Evolutionary conservation across 2,329 filamentous ascomycete species (phyloP), one percentile per base, ranked within the genome.

Genomic region (Aspergillus viridinutans): DNA sequence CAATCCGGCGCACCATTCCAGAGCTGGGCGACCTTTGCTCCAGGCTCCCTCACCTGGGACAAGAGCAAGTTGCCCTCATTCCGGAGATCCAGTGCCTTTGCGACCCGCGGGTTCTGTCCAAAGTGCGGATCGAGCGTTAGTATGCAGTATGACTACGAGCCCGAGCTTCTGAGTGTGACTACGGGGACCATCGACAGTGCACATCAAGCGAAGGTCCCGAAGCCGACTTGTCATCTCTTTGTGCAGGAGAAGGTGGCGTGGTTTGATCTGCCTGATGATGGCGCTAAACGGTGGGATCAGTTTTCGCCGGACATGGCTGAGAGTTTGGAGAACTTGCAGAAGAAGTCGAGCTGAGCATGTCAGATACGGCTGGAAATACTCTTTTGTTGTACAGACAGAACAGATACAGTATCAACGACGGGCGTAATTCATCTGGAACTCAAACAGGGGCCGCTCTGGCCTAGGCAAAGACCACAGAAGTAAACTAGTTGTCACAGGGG

Each of bases 1-100:
- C 58, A 80, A 42, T 76, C 79, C 2, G 79, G 80, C 12, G 75
- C 73, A 3, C 74, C 74, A 1, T 82, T 73, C 56, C 67, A 80
- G 38, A 70, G 75, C 3, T 82, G 79, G 58, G 69, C 71, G 7
- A 58, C 69, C 8, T 74, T 81, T 43, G 66, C 72, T 0, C 59
- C 58, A 40, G 55, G 62, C 7, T 59, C 69, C 26, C 59, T 82
- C 45, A 70, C 64, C 9, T 78, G 68, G 68, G 28, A 47, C 14
- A 60, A 72, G 52, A 69, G 68, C 48, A 71, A 67, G 0, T 64
- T 69, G 17, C 62, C 70, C 5, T 73, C 67, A 32, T 66, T 62
- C 6, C 66, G 74, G 40, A 66, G 59, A 23, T 72, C 78, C 12
- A 78, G 75, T 25, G 67, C 74, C 1, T 59, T 68, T n/a, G 79